phyloP scores from a whole-genome alignment of 768 basidiomycete genomes.

The Tricholomella constricta region DNA sequence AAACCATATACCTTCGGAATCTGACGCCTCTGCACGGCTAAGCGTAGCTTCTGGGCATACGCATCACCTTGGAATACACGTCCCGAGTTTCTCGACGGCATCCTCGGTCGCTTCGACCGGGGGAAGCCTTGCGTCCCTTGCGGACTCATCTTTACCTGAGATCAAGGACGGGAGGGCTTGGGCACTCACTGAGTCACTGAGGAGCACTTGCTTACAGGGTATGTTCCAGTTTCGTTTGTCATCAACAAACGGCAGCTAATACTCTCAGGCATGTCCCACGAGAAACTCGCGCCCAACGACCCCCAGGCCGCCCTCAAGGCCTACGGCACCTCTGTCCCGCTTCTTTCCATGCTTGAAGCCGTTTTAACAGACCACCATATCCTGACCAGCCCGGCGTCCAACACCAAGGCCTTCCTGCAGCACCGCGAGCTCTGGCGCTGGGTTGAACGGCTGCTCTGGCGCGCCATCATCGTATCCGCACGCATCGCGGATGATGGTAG shows the following conservation, averaged over 20 bases:
- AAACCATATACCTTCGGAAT: slow-evolving; percentile 48
- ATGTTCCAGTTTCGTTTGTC: slow-evolving; percentile 15
- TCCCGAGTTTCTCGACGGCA: slow-evolving; percentile 33
- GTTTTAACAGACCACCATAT: slow-evolving; percentile 21
- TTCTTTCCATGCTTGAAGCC: slow-evolving; percentile 42
- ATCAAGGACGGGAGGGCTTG: slow-evolving; percentile 72
- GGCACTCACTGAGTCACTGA: slow-evolving; percentile 71
- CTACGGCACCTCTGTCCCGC: slow-evolving; percentile 57
- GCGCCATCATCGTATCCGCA: slow-evolving; percentile 70
- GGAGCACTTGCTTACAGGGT: slow-evolving; percentile 83
- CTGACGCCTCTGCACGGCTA: slow-evolving; percentile 40
- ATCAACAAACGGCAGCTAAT: not conserved
- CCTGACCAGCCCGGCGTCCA: slow-evolving; percentile 44
- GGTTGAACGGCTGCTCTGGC: slow-evolving; percentile 80
- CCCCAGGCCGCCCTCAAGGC: slow-evolving; percentile 53
- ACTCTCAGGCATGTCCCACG: slow-evolving; percentile 71
- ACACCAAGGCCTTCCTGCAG: slow-evolving; percentile 44
- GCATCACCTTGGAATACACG: slow-evolving; percentile 29
- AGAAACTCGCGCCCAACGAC: slow-evolving; percentile 54
- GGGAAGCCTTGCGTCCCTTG: slow-evolving; percentile 49
- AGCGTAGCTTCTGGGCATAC: slow-evolving; percentile 26
- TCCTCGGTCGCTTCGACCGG: slow-evolving; percentile 51
- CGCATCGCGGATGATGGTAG: slow-evolving; percentile 41
- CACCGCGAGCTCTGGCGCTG: slow-evolving; percentile 88
- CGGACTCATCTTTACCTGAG: slow-evolving; percentile 47